Percentiles rank a stretch among this genome's conserved stretches.
Evolutionary conservation across 768 basidiomycete genomes (phyloP).

Genomic region (Termitomyces sp.): DNA sequence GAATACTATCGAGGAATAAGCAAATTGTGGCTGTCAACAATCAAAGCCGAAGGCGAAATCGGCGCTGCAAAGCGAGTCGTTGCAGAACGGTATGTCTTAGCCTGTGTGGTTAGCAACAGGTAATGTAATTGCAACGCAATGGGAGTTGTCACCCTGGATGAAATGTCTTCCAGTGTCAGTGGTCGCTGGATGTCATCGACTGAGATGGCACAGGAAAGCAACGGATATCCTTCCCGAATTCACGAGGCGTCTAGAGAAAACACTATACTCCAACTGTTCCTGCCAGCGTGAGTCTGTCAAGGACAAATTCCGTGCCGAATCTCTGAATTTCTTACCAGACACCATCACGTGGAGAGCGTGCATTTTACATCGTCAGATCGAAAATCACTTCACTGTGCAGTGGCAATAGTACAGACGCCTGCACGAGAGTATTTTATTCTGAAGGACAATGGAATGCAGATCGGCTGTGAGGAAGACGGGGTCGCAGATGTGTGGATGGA

Average conservation of each 20-base stretch:
- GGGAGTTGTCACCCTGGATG: neutral
- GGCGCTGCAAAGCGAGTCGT: slow-evolving; percentile 39
- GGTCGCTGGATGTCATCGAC: slow-evolving; percentile 61
- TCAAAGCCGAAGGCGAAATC: slow-evolving; percentile 33
- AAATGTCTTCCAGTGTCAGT: slow-evolving; percentile 42
- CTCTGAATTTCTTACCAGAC: slow-evolving; percentile 42
- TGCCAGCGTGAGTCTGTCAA: slow-evolving; percentile 51
- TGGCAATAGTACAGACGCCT: slow-evolving; percentile 69
- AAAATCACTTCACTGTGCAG: slow-evolving; percentile 46
- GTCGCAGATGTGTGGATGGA: slow-evolving; percentile 57
- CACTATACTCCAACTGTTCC: slow-evolving; percentile 46
- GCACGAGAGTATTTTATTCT: slow-evolving; percentile 63
- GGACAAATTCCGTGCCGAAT: neutral
- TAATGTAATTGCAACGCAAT: slow-evolving; percentile 13
- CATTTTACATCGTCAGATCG: slow-evolving; percentile 48
- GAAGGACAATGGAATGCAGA: slow-evolving; percentile 71
- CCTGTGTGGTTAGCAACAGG: slow-evolving; percentile 74
- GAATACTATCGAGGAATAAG: slow-evolving; percentile 69
- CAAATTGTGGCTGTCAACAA: slow-evolving; percentile 51
- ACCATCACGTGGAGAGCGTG: slow-evolving; percentile 72
- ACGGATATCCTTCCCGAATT: slow-evolving; percentile 33
- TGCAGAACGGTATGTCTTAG: slow-evolving; percentile 60
- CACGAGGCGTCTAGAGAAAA: slow-evolving; percentile 11
- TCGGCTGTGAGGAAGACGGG: slow-evolving; percentile 74
- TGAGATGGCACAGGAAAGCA: slow-evolving; percentile 71